phyloP scores from a whole-genome alignment of 768 basidiomycete species.

The Leccinum variicolor region DNA sequence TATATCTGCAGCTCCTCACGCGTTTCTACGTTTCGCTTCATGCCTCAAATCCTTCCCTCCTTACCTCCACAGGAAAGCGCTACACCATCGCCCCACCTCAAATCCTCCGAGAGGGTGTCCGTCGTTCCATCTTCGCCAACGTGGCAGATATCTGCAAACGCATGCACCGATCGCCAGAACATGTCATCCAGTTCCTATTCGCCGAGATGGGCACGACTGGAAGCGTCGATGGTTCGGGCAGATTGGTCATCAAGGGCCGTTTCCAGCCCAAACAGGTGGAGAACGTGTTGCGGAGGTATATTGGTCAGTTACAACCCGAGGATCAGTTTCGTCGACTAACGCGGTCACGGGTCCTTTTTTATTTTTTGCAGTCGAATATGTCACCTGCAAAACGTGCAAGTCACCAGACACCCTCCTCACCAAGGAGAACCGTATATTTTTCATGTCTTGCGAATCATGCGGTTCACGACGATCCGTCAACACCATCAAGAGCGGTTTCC shows the following conservation, averaged over 20 bases:
- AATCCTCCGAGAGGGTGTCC: constrained; percentile 93
- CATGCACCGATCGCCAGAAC: constrained; percentile 97
- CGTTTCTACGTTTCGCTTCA: constrained; percentile 92
- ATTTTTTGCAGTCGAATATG: constrained; percentile 77
- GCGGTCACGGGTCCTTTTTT: not conserved
- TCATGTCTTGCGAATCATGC: constrained; percentile 92
- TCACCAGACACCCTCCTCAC: constrained; percentile 94
- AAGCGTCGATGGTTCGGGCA: constrained; percentile 86
- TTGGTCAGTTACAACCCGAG: constrained; percentile 55
- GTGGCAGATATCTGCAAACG: constrained; percentile 96
- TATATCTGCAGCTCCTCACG: constrained; percentile 65
- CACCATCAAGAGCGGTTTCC: constrained; percentile 97
- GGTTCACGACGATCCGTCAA: constrained; percentile 90
- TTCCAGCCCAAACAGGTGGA: constrained; percentile 99
- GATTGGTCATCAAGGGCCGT: constrained; percentile 94
- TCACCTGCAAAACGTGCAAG: constrained; percentile 99
- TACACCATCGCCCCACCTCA: constrained; percentile 97
- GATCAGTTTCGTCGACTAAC: not conserved
- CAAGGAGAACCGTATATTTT: constrained; percentile 99
- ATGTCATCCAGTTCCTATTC: constrained; percentile 95
- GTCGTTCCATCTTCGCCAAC: constrained; percentile 96
- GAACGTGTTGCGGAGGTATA: constrained; percentile 93
- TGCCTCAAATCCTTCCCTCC: constrained; percentile 89
- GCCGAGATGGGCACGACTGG: constrained; percentile 98
- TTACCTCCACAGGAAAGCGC: constrained; percentile 81